phyloP scores from a whole-genome alignment of 768 basidiomycete genomes.

The Suillus alpinus region DNA sequence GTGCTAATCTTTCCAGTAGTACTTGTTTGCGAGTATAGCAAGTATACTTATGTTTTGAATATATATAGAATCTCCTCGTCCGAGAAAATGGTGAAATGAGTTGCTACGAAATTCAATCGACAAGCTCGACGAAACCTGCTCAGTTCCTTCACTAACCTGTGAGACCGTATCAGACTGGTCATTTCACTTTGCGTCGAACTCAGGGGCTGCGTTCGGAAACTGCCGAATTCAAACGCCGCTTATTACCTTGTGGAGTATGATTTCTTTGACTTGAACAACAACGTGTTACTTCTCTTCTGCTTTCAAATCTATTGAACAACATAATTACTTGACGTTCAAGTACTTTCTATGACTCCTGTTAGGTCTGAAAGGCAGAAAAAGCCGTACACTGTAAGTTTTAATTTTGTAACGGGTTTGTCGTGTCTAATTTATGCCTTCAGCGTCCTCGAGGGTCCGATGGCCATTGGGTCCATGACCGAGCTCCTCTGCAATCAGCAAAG shows the following conservation, averaged over 20 bases:
- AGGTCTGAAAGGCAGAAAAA: slow-evolving; percentile 35
- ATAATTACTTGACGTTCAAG: neutral
- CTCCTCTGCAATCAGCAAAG: slow-evolving; percentile 39
- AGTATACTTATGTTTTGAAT: neutral
- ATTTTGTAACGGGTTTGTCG: neutral
- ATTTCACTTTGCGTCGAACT: neutral
- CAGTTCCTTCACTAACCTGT: too few relatives aligned
- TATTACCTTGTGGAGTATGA: neutral
- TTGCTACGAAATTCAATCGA: neutral
- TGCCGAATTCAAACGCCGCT: slow-evolving; percentile 5
- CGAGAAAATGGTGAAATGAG: neutral
- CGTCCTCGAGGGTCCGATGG: slow-evolving; percentile 61
- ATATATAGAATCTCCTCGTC: neutral
- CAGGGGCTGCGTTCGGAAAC: neutral
- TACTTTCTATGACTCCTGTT: slow-evolving; percentile 21
- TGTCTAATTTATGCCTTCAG: slow-evolving; percentile 32
- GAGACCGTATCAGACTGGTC: too few relatives aligned
- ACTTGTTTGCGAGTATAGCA: neutral
- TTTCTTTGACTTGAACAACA: neutral
- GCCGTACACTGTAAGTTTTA: slow-evolving; percentile 39
- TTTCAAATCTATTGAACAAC: neutral
- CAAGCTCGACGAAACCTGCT: neutral
- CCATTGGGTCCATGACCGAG: slow-evolving; percentile 77
- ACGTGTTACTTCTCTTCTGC: neutral
- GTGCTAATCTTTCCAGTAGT: too few relatives aligned